Evolutionary conservation across 495 filamentous ascomycete genomes (phyloP).

Genomic region (Cenococcum geophilum): DNA sequence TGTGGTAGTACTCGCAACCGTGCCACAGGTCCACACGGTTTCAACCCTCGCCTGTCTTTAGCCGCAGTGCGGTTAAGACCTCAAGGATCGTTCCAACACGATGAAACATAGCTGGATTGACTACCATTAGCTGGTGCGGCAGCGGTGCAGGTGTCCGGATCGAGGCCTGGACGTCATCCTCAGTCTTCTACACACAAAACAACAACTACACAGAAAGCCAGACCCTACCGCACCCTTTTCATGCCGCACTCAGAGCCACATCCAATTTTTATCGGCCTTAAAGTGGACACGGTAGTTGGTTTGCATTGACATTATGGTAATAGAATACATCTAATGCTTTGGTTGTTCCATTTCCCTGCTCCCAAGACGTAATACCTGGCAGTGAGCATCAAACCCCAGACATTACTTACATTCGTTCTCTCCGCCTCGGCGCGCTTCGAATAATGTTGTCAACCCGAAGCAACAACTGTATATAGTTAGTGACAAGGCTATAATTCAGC

Average conservation of each 20-base stretch:
- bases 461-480: constrained; percentile 53
- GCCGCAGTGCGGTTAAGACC: neutral
- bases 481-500: neutral
- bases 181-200: neutral
- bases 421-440: constrained; percentile 64
- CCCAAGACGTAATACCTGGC: neutral
- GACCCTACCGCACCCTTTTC: neutral
- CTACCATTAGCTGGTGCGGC: constrained; percentile 8
- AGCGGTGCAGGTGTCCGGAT: neutral
- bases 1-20: no score
- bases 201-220: neutral
- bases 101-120: constrained; percentile 20
- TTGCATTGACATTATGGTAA: constrained; percentile 22
- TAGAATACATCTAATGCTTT: constrained; percentile 21
- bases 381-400: neutral
- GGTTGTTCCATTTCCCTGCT: constrained; percentile 3
- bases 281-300: neutral
- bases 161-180: no score
- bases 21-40: neutral
- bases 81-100: neutral
- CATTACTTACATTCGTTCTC: constrained; percentile 57
- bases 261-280: neutral
- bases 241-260: neutral
- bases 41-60: neutral
- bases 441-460: constrained; percentile 86